Evolutionary conservation across 2,329 filamentous ascomycete genomes (phyloP).

Genomic region (Trichocomaceae sp.): DNA sequence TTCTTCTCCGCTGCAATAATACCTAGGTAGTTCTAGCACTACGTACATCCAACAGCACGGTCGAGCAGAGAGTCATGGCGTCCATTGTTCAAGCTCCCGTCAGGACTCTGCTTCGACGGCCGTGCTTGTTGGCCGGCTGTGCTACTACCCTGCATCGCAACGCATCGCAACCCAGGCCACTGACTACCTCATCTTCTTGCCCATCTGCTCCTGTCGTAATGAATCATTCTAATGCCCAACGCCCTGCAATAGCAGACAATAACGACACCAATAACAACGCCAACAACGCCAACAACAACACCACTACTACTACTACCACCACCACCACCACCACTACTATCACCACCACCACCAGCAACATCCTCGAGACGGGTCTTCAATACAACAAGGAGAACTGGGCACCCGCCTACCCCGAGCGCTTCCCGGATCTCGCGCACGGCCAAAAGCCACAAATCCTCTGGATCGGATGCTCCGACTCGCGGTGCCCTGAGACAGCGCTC

Average conservation of each 20-base stretch:
- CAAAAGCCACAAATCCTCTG: conserved; percentile 62
- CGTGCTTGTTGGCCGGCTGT: not conserved
- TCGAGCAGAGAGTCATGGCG: not conserved
- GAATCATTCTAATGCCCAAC: not conserved
- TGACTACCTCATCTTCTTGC: not conserved
- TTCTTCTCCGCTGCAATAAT: not conserved
- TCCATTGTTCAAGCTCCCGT: not conserved
- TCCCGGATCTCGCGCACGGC: conserved; percentile 59
- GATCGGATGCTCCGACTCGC: conserved; percentile 82
- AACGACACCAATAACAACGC: conserved; percentile 45
- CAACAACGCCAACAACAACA: too few relatives aligned
- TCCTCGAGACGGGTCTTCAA: conserved; percentile 57
- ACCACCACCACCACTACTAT: too few relatives aligned
- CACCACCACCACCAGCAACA: conserved; percentile 47
- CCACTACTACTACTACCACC: too few relatives aligned
- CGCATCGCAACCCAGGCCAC: not conserved
- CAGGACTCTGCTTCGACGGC: not conserved
- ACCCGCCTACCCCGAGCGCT: conserved; percentile 63
- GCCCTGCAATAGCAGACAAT: not conserved
- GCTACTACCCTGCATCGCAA: not conserved
- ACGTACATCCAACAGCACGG: not conserved
- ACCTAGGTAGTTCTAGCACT: too few relatives aligned
- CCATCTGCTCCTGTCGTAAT: not conserved
- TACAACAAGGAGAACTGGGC: conserved; percentile 64
- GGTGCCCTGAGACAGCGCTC: conserved; percentile 76